Conservation (phyloP, 2,329 filamentous ascomycete species). For the Fusarium veterinarium region DNA sequence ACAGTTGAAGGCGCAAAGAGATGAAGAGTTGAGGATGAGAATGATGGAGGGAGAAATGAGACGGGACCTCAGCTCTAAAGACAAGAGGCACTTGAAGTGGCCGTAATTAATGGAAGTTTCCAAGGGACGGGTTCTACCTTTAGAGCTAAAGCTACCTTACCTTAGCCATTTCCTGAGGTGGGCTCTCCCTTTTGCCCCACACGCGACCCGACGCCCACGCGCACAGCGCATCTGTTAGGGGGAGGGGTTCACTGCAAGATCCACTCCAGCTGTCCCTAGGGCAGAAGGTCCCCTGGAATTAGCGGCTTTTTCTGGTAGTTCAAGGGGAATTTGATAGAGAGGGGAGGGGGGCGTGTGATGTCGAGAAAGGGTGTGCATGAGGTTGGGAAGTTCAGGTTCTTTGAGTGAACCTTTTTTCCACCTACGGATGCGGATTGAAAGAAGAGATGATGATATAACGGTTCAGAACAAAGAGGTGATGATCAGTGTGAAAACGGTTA, state of each 20-base stretch:
- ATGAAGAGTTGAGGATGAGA: conserved; percentile 5
- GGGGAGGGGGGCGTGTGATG: not conserved
- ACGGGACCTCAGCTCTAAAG: conserved; percentile 20
- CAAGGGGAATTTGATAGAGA: not conserved
- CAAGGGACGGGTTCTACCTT: conserved; percentile 29
- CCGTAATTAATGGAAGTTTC: conserved; percentile 35
- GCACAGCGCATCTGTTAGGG: conserved; percentile 26
- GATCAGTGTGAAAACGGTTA: not conserved
- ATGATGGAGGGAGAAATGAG: not conserved
- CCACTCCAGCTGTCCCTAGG: conserved; percentile 18
- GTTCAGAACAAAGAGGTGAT: not conserved
- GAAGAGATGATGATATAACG: not conserved
- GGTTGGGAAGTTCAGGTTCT: conserved; percentile 4
- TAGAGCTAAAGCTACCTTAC: conserved; percentile 10
- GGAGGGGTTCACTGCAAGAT: conserved; percentile 5
- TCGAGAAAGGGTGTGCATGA: conserved; percentile 18
- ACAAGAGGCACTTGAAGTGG: conserved; percentile 9
- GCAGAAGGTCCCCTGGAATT: conserved; percentile 33
- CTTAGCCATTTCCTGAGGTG: not conserved
- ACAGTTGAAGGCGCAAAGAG: conserved; percentile 2
- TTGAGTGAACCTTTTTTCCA: conserved; percentile 11
- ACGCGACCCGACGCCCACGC: conserved; percentile 9
- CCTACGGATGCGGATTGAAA: conserved; percentile 2
- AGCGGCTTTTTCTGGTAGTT: conserved; percentile 7
- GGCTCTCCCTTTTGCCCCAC: conserved; percentile 27